A percentile compares a stretch with the other conserved stretches of the same genome.
Conservation (phyloP, 2,329 filamentous ascomycete genomes). For the Monilinia fructigena region DNA sequence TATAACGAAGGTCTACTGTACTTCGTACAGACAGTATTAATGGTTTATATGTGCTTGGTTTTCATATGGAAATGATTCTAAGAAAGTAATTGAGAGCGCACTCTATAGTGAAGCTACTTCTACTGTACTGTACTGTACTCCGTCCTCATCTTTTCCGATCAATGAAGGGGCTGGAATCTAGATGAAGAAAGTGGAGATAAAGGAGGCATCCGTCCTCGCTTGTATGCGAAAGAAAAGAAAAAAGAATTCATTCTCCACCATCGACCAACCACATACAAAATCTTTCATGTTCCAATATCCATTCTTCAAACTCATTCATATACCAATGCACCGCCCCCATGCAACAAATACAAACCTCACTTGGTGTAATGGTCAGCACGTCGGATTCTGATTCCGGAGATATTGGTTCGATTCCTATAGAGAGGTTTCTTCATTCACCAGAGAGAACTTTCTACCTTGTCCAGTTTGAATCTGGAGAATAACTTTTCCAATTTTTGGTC, state of each 20-base stretch:
- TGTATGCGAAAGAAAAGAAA: not conserved
- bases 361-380: constrained; percentile 22
- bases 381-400: constrained; percentile 26
- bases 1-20: too few species aligned
- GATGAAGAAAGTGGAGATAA: not conserved
- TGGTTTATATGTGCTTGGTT: too few species aligned
- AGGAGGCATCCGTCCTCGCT: not conserved
- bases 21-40: too few species aligned
- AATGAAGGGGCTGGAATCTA: not conserved
- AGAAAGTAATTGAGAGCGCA: too few species aligned
- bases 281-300: too few species aligned
- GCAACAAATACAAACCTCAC: not conserved
- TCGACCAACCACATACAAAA: too few species aligned
- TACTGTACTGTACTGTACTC: not conserved
- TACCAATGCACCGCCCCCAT: fast-evolving
- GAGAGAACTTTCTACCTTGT: not conserved
- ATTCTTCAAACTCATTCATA: not conserved
- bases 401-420: constrained; percentile 25
- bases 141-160: not conserved
- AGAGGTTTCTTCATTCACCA: not conserved
- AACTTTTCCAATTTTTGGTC: not conserved
- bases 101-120: too few species aligned
- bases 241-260: too few species aligned
- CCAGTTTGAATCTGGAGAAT: not conserved
- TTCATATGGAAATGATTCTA: too few species aligned